Evolutionary conservation across 176 grass and related monocot genomes (phyloP).

Genomic region (Avena sativa): DNA sequence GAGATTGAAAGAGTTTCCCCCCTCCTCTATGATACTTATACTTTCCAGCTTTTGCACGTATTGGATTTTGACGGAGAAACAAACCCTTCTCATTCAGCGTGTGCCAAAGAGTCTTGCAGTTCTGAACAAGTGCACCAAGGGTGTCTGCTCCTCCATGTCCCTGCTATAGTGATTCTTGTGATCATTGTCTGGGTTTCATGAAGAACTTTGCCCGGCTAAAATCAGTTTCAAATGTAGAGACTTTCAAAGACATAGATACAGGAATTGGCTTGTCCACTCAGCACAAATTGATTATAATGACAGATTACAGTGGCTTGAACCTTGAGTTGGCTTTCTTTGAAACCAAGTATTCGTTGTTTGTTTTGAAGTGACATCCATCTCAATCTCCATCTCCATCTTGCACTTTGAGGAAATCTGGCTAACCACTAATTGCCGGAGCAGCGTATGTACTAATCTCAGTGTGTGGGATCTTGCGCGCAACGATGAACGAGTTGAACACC

Average conservation of each 20-base stretch:
- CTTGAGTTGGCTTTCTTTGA: too few relatives aligned
- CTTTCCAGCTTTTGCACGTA: background rate
- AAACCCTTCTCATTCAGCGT: conserved; percentile 35
- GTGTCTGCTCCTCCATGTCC: conserved; percentile 59
- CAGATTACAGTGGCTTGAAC: too few relatives aligned
- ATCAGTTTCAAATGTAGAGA: conserved; percentile 13
- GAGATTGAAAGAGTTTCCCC: background rate
- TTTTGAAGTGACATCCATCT: too few relatives aligned
- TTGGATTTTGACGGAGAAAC: background rate
- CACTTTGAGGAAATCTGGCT: too few relatives aligned
- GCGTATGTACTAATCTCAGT: too few relatives aligned
- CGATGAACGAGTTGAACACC: too few relatives aligned
- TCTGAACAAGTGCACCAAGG: conserved; percentile 58
- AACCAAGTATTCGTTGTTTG: too few relatives aligned
- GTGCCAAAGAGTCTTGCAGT: conserved; percentile 60
- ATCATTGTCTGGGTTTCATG: conserved; percentile 54
- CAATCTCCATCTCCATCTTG: too few relatives aligned
- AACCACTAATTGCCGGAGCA: too few relatives aligned
- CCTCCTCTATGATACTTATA: background rate
- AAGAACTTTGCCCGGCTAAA: conserved; percentile 32
- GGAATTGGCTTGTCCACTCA: too few relatives aligned
- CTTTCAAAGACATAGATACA: background rate
- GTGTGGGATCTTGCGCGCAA: too few relatives aligned
- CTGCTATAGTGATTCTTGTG: conserved; percentile 58
- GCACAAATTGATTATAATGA: too few relatives aligned